Base-by-base conservation (phyloP, 2,329 filamentous ascomycete species). In the Rosellinia necatrix region DNA sequence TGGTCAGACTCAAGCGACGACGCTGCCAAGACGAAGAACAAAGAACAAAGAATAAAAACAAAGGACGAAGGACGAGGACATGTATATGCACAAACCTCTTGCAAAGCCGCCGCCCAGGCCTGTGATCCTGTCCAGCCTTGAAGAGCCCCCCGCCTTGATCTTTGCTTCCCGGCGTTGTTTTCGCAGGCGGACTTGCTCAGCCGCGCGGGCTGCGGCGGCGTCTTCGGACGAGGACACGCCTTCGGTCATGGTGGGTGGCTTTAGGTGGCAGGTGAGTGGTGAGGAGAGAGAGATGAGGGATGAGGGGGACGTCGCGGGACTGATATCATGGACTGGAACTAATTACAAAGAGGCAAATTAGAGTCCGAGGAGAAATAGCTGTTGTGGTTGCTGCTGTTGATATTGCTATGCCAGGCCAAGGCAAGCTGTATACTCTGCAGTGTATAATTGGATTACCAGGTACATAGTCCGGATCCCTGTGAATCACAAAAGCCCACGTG, bases 151-250 rank as follows among this genome's bases (percentile, higher is more conserved):
- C 46, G 86, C 84, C 66, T 82, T 84, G 74, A 92, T 86, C 78
- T 92, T 93, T 55, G 89, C 89, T 71, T 91, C 87, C 44, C 90
- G 83, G 34, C 89, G 85, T 72, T 92, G 89, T 72, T 91, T 90
- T 64, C 90, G 87, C 55, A 91, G 78, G 42, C 89, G 85, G 32
- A 87, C 87, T 73, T 91, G 86, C 61, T 88, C 84, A 22, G 80
- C 75, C 3, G 83, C 82, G 58, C 81, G 75, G 56, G 78, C 75
- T 12, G 80, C 76, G 2, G 78, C 79, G 1, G 78, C 77, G 57
- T 82, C 79, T 43, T 78, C 76, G n/a, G 70, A 61, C 21, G 63
- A 49, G 24, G 64, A 63, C 9, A 62, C 52, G 10, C 58, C 60
- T 54, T 71, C 68, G 6, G 66, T 67, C 68, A 71, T 71, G 22